Evolutionary conservation across 2,329 filamentous ascomycete genomes (phyloP), one percentile per base, ranked within the genome.

Genomic region (Alternaria sp.): DNA sequence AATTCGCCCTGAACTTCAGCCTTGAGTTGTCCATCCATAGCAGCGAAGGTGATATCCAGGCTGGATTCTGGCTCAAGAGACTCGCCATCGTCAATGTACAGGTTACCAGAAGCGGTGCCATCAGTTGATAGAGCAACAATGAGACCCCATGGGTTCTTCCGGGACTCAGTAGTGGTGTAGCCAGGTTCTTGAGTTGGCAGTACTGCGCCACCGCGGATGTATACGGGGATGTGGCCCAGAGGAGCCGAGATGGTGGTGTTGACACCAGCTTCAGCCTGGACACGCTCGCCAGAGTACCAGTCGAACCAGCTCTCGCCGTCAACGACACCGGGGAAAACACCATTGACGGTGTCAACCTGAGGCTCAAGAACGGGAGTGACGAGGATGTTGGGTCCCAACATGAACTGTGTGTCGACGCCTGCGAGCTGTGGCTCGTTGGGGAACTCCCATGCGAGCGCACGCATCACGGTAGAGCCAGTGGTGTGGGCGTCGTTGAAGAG

Each of bases 21-120:
- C 40, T 81, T 82, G 5, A 91, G 74, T 6, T 80, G 79, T 0
- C 81, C 82, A 6, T 75, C 69, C 2, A 77, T 75, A 0, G 82
- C 83, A 2, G 78, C 74, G 64, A 89, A 86, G 70, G 83, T 73
- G 23, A 93, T 85, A 63, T 83, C 83, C 6, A 89, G 83, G 0
- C 85, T 89, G 0, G 83, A 81, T 12, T 85, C 81, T 0, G 87
- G 89, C 32, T 78, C 71, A 8, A 93, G 61, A 59, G 88, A 91
- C 79, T 90, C 90, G 1, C 92, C 91, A 69, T 95, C 92, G 70
- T 94, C 92, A 8, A 93, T 74, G 73, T 94, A 93, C 28, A 94
- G 77, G 17, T 81, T 77, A 0, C 91, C 91, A 2, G 72, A 80
- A 0, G 91, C 91, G 1, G 79, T 76, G 1, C 88, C 88, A 15